Base-by-base conservation (phyloP, 2,329 filamentous ascomycete species). In the Aspergillus carbonarius region DNA sequence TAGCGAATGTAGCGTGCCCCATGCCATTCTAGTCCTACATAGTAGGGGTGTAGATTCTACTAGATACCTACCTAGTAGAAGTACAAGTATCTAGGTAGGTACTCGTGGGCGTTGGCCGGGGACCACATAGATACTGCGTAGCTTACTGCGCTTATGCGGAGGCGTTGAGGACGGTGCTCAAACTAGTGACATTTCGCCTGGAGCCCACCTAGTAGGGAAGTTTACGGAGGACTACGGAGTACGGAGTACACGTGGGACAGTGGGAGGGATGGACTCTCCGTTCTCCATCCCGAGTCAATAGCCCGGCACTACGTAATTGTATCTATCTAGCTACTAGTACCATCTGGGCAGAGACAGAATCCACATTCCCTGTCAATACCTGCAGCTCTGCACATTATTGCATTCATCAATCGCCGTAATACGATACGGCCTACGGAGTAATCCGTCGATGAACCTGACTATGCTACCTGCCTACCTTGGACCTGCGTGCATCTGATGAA, bases 271-370 rank as follows among this genome's bases (percentile, higher is more conserved):
- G 27, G 27, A 10, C 25, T 17, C 23, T 32, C 10, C 10, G 13
- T 46, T 30, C 23, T n/a, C 23, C 25, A 48, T 48, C 15, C 44
- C n/a, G 27, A 48, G 44, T 48, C 44, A 48, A 48, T 48, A 48
- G 44, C 44, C 44, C 44, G 44, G 44, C 44, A 48, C 44, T 48
- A 48, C 44, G 44, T 30, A 48, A 48, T 48, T 48, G 27, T 48
- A 25, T 25, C 44, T 48, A 48, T 15, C n/a, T n/a, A n/a, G n/a
- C n/a, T n/a, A n/a, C 15, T 48, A 48, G 15, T 30, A 47, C 42
- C 15, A 30, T 25, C 42, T 23, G 42, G 23, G 42, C 27, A 18
- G 27, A 48, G 25, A 30, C 23, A 48, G 44, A 48, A 48, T 30
- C 44, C 44, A 48, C 44, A 48, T 48, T 48, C 44, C 44, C 39